Evolutionary conservation across 2,329 filamentous ascomycete genomes (phyloP), one percentile per base, ranked within the genome.

Genomic region (Aaosphaeria arxii): DNA sequence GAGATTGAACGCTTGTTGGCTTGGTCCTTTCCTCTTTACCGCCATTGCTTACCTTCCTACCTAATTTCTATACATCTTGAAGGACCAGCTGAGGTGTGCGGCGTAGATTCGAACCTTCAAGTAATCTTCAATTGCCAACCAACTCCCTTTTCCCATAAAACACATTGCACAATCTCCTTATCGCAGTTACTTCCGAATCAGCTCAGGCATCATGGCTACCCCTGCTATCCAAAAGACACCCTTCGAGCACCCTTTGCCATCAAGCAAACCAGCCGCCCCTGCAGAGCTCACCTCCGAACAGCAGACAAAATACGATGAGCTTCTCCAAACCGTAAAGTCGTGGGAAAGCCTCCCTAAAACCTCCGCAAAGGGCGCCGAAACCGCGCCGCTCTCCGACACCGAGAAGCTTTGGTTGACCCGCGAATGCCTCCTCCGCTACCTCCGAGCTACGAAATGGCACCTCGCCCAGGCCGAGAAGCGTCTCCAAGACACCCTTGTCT

Each of bases 351-450:
- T 95, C 29, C 84, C 83, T 32, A 82, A 81, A 38, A 83, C 84
- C 17, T 77, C 78, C 5, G 17, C 28, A 6, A 86, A 82, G 53
- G 76, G 75, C 46, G 74, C 81, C 7, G 71, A 77, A 7, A 75
- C 76, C 52, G 79, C 82, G 2, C 84, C 89, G 2, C 74, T 97
- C 49, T 85, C 83, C 44, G 90, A 95, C 49, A 74, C 77, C 44
- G 94, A 99, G 73, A 87, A 84, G 63, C 84, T 94, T 74, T 99
- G 90, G 85, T 80, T 99, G 57, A 96, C 91, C 9, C 84, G 85
- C 56, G 94, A 99, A 69, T 97, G 92, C 67, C 80, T 99, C 11
- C 79, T 96, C 38, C 88, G 94, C 58, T 99, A 96, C 69, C 84
- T 99, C 30, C 87, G 92, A 50, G 94, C 94, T 17, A 91, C 90